Base-by-base conservation (phyloP, 345 rosid genomes). In the Conringia planisiliqua region DNA sequence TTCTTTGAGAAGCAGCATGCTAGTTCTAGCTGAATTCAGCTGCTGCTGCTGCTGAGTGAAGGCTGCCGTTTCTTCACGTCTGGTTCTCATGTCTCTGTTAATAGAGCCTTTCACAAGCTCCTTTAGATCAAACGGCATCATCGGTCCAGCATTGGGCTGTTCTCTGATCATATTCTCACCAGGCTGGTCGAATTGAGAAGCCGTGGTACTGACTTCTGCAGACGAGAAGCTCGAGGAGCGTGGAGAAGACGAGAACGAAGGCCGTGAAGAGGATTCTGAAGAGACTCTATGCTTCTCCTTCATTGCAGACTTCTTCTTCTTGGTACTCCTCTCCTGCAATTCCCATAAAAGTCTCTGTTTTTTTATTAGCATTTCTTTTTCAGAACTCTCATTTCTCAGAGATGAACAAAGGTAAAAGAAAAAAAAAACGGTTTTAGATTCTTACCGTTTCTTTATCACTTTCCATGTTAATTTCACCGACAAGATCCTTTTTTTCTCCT, bases 161-260 rank as follows among this genome's bases (percentile, higher is more conserved):
- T 81, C 63, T 72, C 82, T 78, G 80, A 24, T 73, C 58, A 81
- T 80, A 33, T 38, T 35, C 44, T 61, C 40, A 54, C 63, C 60
- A 68, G 88, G 78, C 59, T 77, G 75, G 67, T 88, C 90, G 17
- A 68, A 69, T 72, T 78, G 90, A 63, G 86, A 76, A 26, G 90
- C 59, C 66, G 75, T 82, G 61, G 71, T 77, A 40, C 77, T 83
- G 74, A 82, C 83, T 51, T 91, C 93, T 7, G 82, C 66, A 36
- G 93, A 90, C 0, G 93, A 86, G 63, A 88, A 80, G 79, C 86
- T 88, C 0, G 96, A 90, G 26, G 98, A 90, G 42, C 91, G 81
- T 52, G 92, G 82, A 57, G 99, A 88, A 58, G 96, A 85, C 3
- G 96, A 86, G 71, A 84, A 82, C 2, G 92, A 87, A 74, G 85